Base-by-base conservation (phyloP, 202 grass and related monocot species). In the Zizania palustris region DNA sequence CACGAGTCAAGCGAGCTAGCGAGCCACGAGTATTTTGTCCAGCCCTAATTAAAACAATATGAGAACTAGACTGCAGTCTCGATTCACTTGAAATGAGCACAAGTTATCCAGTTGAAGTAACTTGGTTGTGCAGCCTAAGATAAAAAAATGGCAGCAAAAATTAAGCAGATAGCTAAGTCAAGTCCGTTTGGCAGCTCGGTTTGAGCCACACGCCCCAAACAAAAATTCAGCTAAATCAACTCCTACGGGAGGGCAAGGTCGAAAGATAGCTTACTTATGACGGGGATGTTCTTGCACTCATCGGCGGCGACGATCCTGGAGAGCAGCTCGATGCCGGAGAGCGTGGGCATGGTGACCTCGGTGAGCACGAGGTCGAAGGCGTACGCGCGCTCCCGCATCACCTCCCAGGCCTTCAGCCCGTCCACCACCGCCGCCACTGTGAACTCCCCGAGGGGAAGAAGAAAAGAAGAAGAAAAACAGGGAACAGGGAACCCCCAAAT, bases 211-310 rank as follows among this genome's bases (percentile, higher is more conserved):
- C 37, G 5, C 13, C 56, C 35, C 22, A 1, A 40, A 37, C 16
- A 51, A 7, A 7, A 42, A 42, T n/a, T 14, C 5, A 37, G 36
- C 53, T 37, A 46, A 57, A 45, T 33, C 35, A 36, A 33, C 3
- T 22, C 16, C 10, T 9, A 50, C 2, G 19, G 50, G 42, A 9
- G 16, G 38, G 5, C 12, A 11, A 20, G 12, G 41, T 53, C 6
- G 72, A 20, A 34, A 1, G 5, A 19, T 3, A 34, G 76, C 89
- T 95, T 89, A 99, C 96, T 99, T 61, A 99, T 85, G 64, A 99
- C 92, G n/a, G 96, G 89, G 66, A 93, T 87, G 73, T 93, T 99
- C 73, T 86, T 99, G 92, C 83, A 99, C 86, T 99, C 89, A 41
- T 89, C 78, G 0, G 85, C 59, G 7, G 87, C 84, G 58, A 91